Evolutionary conservation across 164 flowering plant genomes (phyloP).

Genomic region (Paratinospora sagittata): DNA sequence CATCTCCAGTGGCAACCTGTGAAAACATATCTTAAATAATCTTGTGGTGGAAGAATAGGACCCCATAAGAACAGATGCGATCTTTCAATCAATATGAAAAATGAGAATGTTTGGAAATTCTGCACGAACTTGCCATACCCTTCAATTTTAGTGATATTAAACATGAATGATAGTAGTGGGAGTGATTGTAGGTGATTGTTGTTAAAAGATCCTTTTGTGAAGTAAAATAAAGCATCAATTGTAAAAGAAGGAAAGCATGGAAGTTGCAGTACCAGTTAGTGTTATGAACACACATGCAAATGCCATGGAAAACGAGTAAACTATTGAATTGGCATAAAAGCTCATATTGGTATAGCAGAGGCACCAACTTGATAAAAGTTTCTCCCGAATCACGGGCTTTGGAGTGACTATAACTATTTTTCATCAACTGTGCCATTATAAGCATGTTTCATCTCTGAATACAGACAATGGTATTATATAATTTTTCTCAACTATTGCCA

Average conservation of each 20-base stretch:
- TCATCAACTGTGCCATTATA: not conserved
- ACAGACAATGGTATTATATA: not conserved
- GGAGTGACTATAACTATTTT: not conserved
- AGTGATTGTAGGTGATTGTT: not conserved
- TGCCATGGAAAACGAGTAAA: not conserved
- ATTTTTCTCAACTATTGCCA: not conserved
- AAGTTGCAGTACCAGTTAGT: not conserved
- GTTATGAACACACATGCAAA: not conserved
- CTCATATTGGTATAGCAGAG: not conserved
- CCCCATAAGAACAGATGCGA: not conserved
- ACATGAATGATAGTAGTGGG: not conserved
- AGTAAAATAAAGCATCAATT: not conserved
- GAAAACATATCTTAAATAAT: slow-evolving; percentile 12
- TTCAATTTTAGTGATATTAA: not conserved
- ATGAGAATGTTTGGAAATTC: not conserved
- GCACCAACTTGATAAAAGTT: not conserved
- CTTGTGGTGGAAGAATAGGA: not conserved
- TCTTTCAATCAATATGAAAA: not conserved
- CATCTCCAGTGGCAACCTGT: slow-evolving; percentile 98
- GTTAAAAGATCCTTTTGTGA: not conserved
- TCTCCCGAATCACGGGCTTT: not conserved
- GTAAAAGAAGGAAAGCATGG: not conserved
- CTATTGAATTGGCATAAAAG: not conserved
- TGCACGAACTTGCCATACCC: not conserved
- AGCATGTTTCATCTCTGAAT: not conserved